Evolutionary conservation across 371 early-diverging fungal genomes (phyloP).

Genomic region (Mucor indicus): DNA sequence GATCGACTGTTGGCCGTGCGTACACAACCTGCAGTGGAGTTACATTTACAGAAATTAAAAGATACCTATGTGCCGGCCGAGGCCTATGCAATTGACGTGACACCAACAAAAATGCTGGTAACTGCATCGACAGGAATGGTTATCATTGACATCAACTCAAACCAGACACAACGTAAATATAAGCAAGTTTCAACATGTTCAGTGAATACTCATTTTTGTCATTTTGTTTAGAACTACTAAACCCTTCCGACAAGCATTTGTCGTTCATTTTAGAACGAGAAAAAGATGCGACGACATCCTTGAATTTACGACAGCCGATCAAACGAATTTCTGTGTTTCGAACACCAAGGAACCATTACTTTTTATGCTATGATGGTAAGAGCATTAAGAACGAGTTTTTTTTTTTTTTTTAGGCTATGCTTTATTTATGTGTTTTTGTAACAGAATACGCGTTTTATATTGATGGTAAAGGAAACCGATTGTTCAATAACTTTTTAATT

Average conservation of each 20-base stretch:
- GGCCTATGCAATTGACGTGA: constrained; percentile 39
- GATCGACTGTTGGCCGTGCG: background rate
- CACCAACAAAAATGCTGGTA: constrained; percentile 36
- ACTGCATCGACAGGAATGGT: constrained; percentile 44
- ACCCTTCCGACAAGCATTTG: constrained; percentile 35
- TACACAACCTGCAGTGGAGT: constrained; percentile 2
- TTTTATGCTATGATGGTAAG: constrained; percentile 50
- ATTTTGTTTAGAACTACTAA: constrained; percentile 27
- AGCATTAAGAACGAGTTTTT: background rate
- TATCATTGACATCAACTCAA: constrained; percentile 42
- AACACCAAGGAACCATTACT: constrained; percentile 34
- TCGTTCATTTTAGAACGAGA: constrained; percentile 42
- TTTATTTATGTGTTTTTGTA: background rate
- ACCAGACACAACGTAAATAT: constrained; percentile 43
- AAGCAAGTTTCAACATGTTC: background rate
- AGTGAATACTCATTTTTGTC: background rate
- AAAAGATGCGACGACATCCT: constrained; percentile 25
- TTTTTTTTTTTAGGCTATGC: background rate
- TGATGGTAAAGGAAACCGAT: constrained; percentile 41
- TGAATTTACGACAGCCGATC: constrained; percentile 29
- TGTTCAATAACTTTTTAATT: constrained; percentile 35
- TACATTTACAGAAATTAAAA: constrained; percentile 33
- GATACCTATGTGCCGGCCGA: constrained; percentile 43
- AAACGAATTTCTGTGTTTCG: constrained; percentile 39
- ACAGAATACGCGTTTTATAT: constrained; percentile 52